Percentiles rank a stretch among this genome's conserved stretches.
Conservation (phyloP, 345 rosid genomes). For the Bruguiera gymnorhiza region DNA sequence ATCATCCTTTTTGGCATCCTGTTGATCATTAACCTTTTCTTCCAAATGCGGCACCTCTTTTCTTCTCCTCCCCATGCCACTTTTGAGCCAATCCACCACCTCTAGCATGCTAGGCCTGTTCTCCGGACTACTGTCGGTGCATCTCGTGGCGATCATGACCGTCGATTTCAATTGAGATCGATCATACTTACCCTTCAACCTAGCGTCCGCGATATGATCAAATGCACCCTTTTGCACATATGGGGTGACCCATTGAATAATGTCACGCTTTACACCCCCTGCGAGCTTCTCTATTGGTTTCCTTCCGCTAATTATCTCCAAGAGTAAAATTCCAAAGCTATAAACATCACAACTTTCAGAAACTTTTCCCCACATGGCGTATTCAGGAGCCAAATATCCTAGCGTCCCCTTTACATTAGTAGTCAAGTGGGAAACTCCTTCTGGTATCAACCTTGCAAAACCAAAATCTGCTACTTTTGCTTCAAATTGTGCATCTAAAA, state of each 20-base stretch:
- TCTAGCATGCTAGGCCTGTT: slow-evolving; percentile 52
- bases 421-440: slow-evolving; percentile 57
- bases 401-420: slow-evolving; percentile 63
- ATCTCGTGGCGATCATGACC: slow-evolving; percentile 40
- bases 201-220: slow-evolving; percentile 46
- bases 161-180: slow-evolving; percentile 30
- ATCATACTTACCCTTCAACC: slow-evolving; percentile 45
- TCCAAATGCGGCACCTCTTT: slow-evolving; percentile 20
- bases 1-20: slow-evolving; percentile 11
- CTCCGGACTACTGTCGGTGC: slow-evolving; percentile 47
- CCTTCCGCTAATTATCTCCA: slow-evolving; percentile 51
- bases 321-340: slow-evolving; percentile 58
- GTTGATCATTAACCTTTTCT: slow-evolving; percentile 13
- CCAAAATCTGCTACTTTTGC: slow-evolving; percentile 73
- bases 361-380: slow-evolving; percentile 79
- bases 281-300: slow-evolving; percentile 59
- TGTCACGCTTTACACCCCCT: slow-evolving; percentile 47
- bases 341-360: slow-evolving; percentile 59
- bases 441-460: slow-evolving; percentile 60
- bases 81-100: slow-evolving; percentile 53
- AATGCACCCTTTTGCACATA: slow-evolving; percentile 47
- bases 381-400: slow-evolving; percentile 65
- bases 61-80: slow-evolving; percentile 24
- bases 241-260: slow-evolving; percentile 58
- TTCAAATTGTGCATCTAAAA: slow-evolving; percentile 46